These are phyloP conservation scores for Cladophialophora bantiana DNA, from an alignment of 2,329 filamentous ascomycete species.

Conservation along the genomic window DNA sequence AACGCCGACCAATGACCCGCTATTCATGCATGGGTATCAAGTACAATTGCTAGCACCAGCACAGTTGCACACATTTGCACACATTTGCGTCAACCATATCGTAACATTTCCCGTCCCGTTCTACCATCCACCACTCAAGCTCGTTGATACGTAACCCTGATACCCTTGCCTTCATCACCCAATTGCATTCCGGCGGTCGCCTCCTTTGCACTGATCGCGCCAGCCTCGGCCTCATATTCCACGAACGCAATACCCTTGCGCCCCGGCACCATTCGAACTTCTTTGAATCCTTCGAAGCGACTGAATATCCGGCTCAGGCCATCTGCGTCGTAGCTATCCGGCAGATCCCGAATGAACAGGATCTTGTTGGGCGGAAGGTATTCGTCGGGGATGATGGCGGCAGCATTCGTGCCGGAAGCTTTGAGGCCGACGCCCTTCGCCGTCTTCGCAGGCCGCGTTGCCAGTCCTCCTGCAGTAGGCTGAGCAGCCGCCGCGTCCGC, in stretches of 20 bases:
- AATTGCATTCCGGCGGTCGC: conserved; percentile 85
- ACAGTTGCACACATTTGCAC: not conserved
- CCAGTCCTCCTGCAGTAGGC: conserved; percentile 45
- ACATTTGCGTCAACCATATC: not conserved
- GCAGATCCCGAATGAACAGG: conserved; percentile 90
- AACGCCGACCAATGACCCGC: conserved; percentile 20
- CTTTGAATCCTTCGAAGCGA: conserved; percentile 90
- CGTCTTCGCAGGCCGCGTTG: conserved; percentile 62
- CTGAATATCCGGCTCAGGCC: conserved; percentile 80
- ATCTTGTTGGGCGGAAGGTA: conserved; percentile 98
- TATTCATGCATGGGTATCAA: conserved; percentile 36
- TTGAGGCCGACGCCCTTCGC: conserved; percentile 78
- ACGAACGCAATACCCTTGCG: conserved; percentile 91
- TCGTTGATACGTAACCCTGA: conserved; percentile 96
- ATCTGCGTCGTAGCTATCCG: conserved; percentile 84
- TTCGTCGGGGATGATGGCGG: conserved; percentile 89
- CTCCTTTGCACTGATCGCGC: conserved; percentile 92
- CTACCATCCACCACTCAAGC: conserved; percentile 61
- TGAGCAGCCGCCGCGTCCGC: conserved; percentile 52
- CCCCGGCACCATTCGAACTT: conserved; percentile 87
- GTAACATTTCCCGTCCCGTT: conserved; percentile 6
- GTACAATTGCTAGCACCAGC: conserved; percentile 17
- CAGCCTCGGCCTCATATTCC: conserved; percentile 89
- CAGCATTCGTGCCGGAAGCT: conserved; percentile 70
- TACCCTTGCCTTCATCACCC: conserved; percentile 74